Base-by-base conservation (phyloP, 345 rosid genomes). In the Boechera retrofracta region DNA sequence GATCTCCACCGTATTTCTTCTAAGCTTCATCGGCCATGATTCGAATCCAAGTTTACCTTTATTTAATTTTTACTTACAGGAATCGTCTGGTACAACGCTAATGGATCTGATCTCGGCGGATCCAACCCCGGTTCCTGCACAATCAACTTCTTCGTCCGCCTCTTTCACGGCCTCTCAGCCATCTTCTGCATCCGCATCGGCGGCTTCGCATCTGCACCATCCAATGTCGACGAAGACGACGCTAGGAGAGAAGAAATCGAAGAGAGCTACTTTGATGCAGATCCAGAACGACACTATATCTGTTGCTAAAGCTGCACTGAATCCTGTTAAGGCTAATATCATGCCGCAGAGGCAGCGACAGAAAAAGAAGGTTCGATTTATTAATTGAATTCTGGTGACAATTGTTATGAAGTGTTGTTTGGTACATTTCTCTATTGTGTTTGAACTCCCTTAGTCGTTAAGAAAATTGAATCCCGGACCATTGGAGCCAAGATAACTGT, bases 91-190 rank as follows among this genome's bases (percentile, higher is more conserved):
- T 71, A 89, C 79, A 24, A 92, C 99, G 65, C 86, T 95, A 72
- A 95, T 95, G 99, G 99, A 95, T 92, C 93, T 92, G 84, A 95
- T 95, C 55, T 85, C 98, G 74, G 92, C 98, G 24, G 99, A 95
- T 76, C 97, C 99, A 29, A 38, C 86, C 4, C 80, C 86, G 2
- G 54, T 78, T 28, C 83, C 85, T 41, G 72, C 90, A 26, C 39
- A 89, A 51, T 53, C 85, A 1, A 68, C 92, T 10, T 62, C 89
- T 7, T 58, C 86, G 0, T 69, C 86, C 29, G 48, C 87, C 4
- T 56, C 91, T 1, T 16, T 86, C 7, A 31, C 84, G 32, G 39
- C 67, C 67, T 1, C 77, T 55, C 76, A 71, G 65, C 42, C 67
- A 55, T 31, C 85, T 26, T 68, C 84, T 2, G 48, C 83, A 8